Percentiles rank a stretch among this genome's conserved stretches.
Conservation (phyloP, 164 flowering plant genomes). For the Vitis labrusca region DNA sequence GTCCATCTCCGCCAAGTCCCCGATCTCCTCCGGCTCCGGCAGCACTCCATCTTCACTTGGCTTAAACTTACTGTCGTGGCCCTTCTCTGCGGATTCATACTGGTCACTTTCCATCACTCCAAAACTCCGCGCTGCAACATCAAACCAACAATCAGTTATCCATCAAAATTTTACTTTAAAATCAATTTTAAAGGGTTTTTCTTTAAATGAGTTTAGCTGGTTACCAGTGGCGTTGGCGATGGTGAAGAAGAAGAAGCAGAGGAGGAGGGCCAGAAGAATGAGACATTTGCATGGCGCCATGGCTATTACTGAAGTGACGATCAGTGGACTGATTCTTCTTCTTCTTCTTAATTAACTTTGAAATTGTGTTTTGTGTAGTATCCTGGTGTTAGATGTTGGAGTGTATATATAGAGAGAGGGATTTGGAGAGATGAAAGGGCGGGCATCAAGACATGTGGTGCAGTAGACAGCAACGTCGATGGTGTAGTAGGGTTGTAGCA, state of each 20-base stretch:
- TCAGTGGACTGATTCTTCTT: too few relatives aligned
- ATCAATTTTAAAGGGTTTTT: too few relatives aligned
- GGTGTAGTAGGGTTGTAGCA: too few relatives aligned
- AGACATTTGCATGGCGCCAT: conserved; percentile 7
- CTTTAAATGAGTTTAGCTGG: background rate
- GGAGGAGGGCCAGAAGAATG: conserved; percentile 7
- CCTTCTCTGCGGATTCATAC: background rate
- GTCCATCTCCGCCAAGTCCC: conserved; percentile 28
- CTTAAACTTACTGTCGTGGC: background rate
- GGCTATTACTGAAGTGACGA: background rate
- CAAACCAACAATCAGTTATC: background rate
- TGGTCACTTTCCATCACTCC: background rate
- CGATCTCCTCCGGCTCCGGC: background rate
- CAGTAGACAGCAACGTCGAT: too few relatives aligned
- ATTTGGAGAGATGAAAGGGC: too few relatives aligned
- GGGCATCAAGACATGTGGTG: too few relatives aligned
- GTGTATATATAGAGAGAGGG: too few relatives aligned
- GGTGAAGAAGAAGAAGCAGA: conserved; percentile 12
- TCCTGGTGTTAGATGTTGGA: too few relatives aligned
- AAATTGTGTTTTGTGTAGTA: too few relatives aligned
- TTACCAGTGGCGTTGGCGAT: conserved; percentile 1
- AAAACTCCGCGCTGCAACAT: conserved; percentile 15
- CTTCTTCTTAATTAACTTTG: too few relatives aligned
- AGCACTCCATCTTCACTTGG: conserved; percentile 10
- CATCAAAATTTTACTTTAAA: too few relatives aligned